These are phyloP conservation scores for Apium graveolens DNA, from an alignment of 129 eudicot genomes.

Conservation along the genomic window DNA sequence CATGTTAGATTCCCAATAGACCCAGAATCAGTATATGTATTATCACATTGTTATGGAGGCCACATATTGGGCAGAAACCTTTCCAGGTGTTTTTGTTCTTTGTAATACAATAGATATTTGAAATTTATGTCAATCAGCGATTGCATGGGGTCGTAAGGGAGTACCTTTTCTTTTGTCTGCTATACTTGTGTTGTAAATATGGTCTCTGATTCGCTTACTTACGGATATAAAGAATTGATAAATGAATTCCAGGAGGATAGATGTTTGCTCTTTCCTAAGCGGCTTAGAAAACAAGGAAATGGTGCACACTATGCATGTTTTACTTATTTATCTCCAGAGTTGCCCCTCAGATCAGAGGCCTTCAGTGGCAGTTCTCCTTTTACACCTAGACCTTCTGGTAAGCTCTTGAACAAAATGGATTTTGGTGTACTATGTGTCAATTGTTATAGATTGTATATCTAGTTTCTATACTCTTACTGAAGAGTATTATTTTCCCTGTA, in stretches of 20 bases:
- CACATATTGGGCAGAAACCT: background rate
- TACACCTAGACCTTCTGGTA: constrained; percentile 73
- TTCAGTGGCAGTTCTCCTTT: constrained; percentile 53
- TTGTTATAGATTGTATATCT: background rate
- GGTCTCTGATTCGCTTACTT: background rate
- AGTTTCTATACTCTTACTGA: background rate
- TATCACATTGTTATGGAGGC: background rate
- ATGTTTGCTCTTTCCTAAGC: constrained; percentile 35
- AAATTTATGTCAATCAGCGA: background rate
- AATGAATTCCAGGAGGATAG: constrained; percentile 45
- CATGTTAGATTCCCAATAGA: background rate
- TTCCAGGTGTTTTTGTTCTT: background rate
- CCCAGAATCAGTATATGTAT: background rate
- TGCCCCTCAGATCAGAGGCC: constrained; percentile 48
- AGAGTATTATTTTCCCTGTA: background rate
- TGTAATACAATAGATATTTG: background rate
- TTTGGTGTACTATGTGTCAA: background rate
- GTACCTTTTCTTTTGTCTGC: background rate
- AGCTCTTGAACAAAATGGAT: background rate
- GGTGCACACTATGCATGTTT: constrained; percentile 43
- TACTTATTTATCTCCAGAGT: constrained; percentile 44
- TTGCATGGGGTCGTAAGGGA: background rate
- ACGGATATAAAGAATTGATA: constrained; percentile 1
- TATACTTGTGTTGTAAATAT: background rate
- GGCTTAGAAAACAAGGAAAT: constrained; percentile 42